Conservation (phyloP, 2,329 filamentous ascomycete genomes). For the Alternaria longipes region DNA sequence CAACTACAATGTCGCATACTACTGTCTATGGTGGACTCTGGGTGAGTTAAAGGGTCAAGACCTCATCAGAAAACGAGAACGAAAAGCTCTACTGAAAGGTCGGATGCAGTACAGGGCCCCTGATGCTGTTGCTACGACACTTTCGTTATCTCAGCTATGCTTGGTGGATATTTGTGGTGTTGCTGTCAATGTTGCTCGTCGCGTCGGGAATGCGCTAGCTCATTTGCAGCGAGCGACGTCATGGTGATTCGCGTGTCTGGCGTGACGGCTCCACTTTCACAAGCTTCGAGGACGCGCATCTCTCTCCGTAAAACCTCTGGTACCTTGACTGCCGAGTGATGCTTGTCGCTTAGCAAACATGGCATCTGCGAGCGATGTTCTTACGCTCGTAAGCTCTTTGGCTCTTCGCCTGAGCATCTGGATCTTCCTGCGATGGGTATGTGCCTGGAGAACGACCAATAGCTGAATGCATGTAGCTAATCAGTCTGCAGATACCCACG, state of each 20-base stretch:
- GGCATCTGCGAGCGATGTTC: slow-evolving; percentile 47
- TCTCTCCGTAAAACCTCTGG: slow-evolving; percentile 2
- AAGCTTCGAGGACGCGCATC: slow-evolving; percentile 16
- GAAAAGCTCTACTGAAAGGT: too few relatives aligned
- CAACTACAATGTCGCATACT: too few relatives aligned
- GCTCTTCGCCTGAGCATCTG: slow-evolving; percentile 62
- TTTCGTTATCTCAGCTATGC: too few relatives aligned
- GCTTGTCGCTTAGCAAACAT: slow-evolving; percentile 34
- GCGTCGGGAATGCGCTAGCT: background rate
- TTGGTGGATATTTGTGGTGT: background rate
- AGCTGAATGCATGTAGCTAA: slow-evolving; percentile 17
- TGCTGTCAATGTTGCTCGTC: background rate
- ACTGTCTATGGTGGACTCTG: too few relatives aligned
- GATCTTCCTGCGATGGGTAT: slow-evolving; percentile 71
- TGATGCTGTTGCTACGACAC: too few relatives aligned
- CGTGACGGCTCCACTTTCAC: slow-evolving; percentile 17
- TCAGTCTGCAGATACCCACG: slow-evolving; percentile 40
- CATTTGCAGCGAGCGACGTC: slow-evolving; percentile 11
- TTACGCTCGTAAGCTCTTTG: slow-evolving; percentile 57
- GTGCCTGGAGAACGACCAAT: slow-evolving; percentile 21
- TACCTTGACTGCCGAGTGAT: slow-evolving; percentile 16
- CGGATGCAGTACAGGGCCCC: too few relatives aligned
- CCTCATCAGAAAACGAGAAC: too few relatives aligned
- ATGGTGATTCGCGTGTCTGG: slow-evolving; percentile 16
- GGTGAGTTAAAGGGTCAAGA: fast-evolving